A percentile compares a stretch with the other conserved stretches of the same genome.
These are phyloP conservation scores for Closterium sp. DNA, from an alignment of 139 green algal species.

Conservation along the genomic window DNA sequence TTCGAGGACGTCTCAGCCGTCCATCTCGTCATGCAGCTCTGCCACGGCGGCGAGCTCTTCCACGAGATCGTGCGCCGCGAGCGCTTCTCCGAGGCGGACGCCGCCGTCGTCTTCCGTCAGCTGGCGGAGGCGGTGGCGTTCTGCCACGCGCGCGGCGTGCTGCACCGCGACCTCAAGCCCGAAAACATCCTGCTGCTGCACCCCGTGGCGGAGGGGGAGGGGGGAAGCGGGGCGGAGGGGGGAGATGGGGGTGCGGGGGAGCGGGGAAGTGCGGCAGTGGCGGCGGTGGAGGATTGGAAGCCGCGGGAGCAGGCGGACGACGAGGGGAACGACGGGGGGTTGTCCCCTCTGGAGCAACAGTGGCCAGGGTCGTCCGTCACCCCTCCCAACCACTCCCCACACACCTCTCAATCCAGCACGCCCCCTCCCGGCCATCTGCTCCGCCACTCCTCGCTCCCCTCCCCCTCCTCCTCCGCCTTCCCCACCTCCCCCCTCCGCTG, in stretches of 20 bases:
- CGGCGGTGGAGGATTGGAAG: neutral
- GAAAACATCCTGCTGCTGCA: constrained; percentile 26
- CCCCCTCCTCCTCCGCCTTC: neutral
- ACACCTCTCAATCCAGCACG: neutral
- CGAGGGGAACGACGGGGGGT: neutral
- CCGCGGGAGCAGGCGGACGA: neutral
- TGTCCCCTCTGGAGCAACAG: neutral
- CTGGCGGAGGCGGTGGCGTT: constrained; percentile 85
- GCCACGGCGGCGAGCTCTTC: constrained; percentile 25
- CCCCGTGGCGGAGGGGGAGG: neutral
- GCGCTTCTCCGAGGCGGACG: constrained; percentile 77
- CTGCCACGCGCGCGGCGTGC: constrained; percentile 65
- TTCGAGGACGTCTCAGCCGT: constrained; percentile 22
- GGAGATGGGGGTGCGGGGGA: constrained; percentile 15
- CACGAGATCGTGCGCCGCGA: constrained; percentile 69
- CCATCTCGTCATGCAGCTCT: constrained; percentile 33
- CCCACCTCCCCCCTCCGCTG: neutral
- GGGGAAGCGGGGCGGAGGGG: neutral
- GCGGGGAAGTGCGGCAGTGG: neutral
- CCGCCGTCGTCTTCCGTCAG: constrained; percentile 73
- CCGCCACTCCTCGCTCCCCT: neutral
- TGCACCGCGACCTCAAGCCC: constrained; percentile 26
- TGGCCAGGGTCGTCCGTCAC: neutral
- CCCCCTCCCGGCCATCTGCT: neutral
- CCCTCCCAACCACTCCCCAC: neutral